Percentiles rank a stretch among this genome's conserved stretches.
Evolutionary conservation across 2,329 filamentous ascomycete genomes (phyloP).

Genomic region (Coniosporium uncinatum): DNA sequence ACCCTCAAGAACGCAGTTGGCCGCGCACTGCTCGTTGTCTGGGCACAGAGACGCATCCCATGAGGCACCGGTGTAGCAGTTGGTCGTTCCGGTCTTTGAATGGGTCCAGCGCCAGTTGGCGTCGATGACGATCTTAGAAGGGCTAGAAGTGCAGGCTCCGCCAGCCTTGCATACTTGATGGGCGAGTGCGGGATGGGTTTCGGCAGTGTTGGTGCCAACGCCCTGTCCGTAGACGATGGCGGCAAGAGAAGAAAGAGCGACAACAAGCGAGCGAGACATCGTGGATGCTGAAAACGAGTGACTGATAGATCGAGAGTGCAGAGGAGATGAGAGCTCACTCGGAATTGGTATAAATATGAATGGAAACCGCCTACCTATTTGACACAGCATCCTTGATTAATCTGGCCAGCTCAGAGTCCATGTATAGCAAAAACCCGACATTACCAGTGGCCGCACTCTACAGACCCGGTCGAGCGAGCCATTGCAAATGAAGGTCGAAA

Average conservation of each 20-base stretch:
- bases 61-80: constrained; percentile 40
- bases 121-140: constrained; percentile 31
- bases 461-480: too few relatives aligned
- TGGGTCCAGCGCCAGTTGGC: constrained; percentile 46
- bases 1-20: constrained; percentile 34
- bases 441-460: too few relatives aligned
- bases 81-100: constrained; percentile 30
- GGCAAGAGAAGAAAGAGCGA: constrained; percentile 21
- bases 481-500: too few relatives aligned
- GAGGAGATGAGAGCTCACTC: too few relatives aligned
- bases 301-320: too few relatives aligned
- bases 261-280: background rate
- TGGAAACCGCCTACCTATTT: too few relatives aligned
- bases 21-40: constrained; percentile 26
- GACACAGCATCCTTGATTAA: too few relatives aligned
- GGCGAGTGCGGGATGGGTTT: constrained; percentile 32
- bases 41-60: constrained; percentile 34
- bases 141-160: constrained; percentile 27
- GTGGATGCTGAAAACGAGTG: background rate
- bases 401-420: too few relatives aligned
- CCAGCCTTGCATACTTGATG: constrained; percentile 32
- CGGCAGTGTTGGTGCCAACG: constrained; percentile 29
- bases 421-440: too few relatives aligned
- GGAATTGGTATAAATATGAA: too few relatives aligned
- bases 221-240: constrained; percentile 33